Base-by-base conservation (phyloP, 257 asterid genomes). In the Scutellaria minor region DNA sequence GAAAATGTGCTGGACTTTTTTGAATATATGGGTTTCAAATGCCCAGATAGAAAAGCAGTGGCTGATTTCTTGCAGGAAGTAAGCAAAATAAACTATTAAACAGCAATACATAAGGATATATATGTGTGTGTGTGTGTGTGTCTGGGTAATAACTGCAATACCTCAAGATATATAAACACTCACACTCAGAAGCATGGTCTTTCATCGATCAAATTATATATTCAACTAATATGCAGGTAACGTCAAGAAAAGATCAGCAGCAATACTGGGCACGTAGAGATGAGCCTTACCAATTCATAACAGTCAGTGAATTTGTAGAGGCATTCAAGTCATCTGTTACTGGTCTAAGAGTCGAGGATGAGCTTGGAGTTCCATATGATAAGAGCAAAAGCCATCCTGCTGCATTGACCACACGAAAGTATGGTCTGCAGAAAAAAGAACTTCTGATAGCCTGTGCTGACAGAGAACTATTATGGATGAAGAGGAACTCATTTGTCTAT, bases 371-470 rank as follows among this genome's bases (percentile, higher is more conserved):
- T 47, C 87, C 93, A 13, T 88, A 74, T 13, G 93, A 90, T 51
- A 90, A 72, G 85, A 88, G 66, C 66, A 86, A 82, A 81, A 82
- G 83, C 77, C 96, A 90, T 72, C 95, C 92, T 3, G 96, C 96
- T 1, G 94, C 96, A 75, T 78, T 90, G 78, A 75, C 95, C 10
- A 83, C 83, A 8, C 41, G 82, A 59, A 82, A 77, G 71, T 90
- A 82, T 15, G 88, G 95, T 44, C 79, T 86, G 12, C 86, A 87
- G 50, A 72, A 75, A 65, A 85, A 65, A 68, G 90, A 83, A 42
- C 84, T 90, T 57, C 56, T 90, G 75, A 87, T 85, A 82, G 90
- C 89, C 37, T 82, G 85, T 64, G 62, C 87, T 6, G 77, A 80
- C 39, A 82, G 96, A 81, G 94, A 87, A 66, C 9, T 62, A 63